These are phyloP conservation scores for Lathyrus sativus DNA, from an alignment of 306 rosid genomes.

Conservation along the genomic window DNA sequence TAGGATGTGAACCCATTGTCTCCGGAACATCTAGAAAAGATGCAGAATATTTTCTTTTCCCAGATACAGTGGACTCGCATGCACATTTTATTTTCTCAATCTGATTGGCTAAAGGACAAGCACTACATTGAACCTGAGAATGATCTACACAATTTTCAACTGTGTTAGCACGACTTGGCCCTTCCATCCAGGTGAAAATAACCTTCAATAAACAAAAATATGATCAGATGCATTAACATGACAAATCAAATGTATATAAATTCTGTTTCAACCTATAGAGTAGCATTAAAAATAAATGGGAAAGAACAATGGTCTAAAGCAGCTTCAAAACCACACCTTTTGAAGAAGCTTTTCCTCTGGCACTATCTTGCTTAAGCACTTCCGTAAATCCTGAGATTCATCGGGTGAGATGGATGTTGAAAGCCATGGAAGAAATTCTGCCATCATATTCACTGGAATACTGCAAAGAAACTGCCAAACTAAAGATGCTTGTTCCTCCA, in stretches of 20 bases:
- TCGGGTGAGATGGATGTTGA: constrained; percentile 79
- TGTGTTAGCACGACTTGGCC: constrained; percentile 47
- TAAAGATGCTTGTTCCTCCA: constrained; percentile 88
- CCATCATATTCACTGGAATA: constrained; percentile 97
- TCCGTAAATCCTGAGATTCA: constrained; percentile 72
- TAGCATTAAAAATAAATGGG: constrained; percentile 22
- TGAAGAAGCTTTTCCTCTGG: constrained; percentile 98
- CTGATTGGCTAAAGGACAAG: constrained; percentile 50
- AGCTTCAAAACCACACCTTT: constrained; percentile 57
- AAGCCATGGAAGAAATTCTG: constrained; percentile 94
- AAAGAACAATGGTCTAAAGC: constrained; percentile 30
- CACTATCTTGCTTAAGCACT: constrained; percentile 74
- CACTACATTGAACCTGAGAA: constrained; percentile 54
- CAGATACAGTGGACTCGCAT: constrained; percentile 62
- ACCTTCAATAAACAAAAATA: constrained; percentile 65
- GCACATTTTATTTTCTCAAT: constrained; percentile 58
- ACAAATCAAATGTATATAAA: constrained; percentile 32
- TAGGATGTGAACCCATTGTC: constrained; percentile 68
- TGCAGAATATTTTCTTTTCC: constrained; percentile 80
- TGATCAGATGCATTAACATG: constrained; percentile 33
- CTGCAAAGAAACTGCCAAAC: constrained; percentile 99
- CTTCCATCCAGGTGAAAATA: constrained; percentile 94
- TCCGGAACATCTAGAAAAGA: constrained; percentile 59
- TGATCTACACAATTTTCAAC: constrained; percentile 52
- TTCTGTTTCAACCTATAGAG: constrained; percentile 12